A percentile compares a stretch with the other conserved stretches of the same genome.
Evolutionary conservation across 495 filamentous ascomycete species (phyloP).

Genomic region (Annulohypoxylon bovei): DNA sequence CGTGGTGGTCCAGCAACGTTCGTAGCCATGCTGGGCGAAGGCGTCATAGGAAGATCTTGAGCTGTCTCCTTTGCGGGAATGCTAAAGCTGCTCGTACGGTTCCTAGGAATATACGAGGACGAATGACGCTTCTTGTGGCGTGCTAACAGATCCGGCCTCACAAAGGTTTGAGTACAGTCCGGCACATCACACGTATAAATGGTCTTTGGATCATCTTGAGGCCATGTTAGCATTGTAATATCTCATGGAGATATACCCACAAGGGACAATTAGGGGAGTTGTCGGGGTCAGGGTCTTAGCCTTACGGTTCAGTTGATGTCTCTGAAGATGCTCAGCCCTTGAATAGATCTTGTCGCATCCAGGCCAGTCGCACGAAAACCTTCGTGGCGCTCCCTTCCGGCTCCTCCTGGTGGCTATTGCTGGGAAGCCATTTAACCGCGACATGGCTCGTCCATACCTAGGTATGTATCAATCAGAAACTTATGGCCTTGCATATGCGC

Average conservation of each 20-base stretch:
- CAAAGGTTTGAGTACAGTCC: conserved; percentile 88
- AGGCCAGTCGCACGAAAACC: conserved; percentile 82
- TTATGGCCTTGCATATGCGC: conserved; percentile 41
- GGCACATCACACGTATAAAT: conserved; percentile 94
- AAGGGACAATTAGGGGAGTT: background rate
- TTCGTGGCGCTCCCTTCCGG: conserved; percentile 58
- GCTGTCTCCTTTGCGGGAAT: conserved; percentile 54
- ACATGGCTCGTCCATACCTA: conserved; percentile 43
- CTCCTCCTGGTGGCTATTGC: conserved; percentile 47
- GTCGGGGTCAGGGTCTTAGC: background rate
- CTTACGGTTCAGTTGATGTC: conserved; percentile 60
- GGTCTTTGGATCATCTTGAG: conserved; percentile 91
- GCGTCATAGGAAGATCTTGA: conserved; percentile 42
- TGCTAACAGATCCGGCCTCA: conserved; percentile 89
- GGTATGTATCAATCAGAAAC: conserved; percentile 6
- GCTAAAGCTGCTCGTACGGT: conserved; percentile 82
- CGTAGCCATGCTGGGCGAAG: conserved; percentile 40
- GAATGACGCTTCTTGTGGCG: conserved; percentile 95
- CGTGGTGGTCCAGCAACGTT: conserved; percentile 47
- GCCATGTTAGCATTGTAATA: conserved; percentile 64
- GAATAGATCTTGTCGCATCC: conserved; percentile 96
- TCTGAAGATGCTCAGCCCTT: conserved; percentile 88
- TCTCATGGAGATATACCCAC: conserved; percentile 32
- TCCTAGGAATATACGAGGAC: conserved; percentile 86
- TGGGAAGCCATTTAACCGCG: conserved; percentile 46